Base-by-base conservation (phyloP, 2,329 filamentous ascomycete species). In the Botrytis fabae region DNA sequence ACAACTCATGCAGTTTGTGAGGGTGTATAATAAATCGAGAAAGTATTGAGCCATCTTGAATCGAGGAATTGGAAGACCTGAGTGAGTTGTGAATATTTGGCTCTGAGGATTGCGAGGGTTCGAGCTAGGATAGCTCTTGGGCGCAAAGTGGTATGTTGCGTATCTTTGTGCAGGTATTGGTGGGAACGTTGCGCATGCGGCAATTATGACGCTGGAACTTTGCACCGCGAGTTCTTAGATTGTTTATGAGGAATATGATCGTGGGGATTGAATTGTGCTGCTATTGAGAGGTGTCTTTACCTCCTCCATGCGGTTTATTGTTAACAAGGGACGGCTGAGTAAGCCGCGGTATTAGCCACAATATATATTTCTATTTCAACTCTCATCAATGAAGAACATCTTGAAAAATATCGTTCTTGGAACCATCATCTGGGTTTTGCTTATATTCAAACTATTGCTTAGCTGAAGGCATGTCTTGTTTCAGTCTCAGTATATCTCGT, bases 1-100 rank as follows among this genome's bases (percentile, higher is more conserved):
- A 86, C 96, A 99, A 83, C 92, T 95, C 83, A 98, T 91, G 86
- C 95, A 98, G 84, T 95, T 97, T 76, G 93, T 94, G 75, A 99
- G 88, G 74, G 94, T 97, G 83, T 96, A 97, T 78, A 98, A 85
- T 51, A 97, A 86, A 82, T 98, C 96, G 77, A 95, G 89, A 75
- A 98, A 86, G 81, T 97, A 91, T 83, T 94, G 92, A 80, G 93
- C 90, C 93, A 95, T 95, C 28, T 42, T 72, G 62, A 22, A 51
- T n/a, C 48, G 28, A 9, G 22, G 44, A 35, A 48, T 65, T 48
- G 32, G 69, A 40, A 40, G 60, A 25, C 46, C 46, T 40, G 12
- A 28, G 12, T 46, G 38, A 32, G 69, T 40, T 69, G 28, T 48
- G 0, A 32, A 35, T 14, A 18, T 51, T 65, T 65, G 32, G 22